phyloP scores from a whole-genome alignment of 192 early-diverging fungal species.

The Radiomyces spectabilis region DNA sequence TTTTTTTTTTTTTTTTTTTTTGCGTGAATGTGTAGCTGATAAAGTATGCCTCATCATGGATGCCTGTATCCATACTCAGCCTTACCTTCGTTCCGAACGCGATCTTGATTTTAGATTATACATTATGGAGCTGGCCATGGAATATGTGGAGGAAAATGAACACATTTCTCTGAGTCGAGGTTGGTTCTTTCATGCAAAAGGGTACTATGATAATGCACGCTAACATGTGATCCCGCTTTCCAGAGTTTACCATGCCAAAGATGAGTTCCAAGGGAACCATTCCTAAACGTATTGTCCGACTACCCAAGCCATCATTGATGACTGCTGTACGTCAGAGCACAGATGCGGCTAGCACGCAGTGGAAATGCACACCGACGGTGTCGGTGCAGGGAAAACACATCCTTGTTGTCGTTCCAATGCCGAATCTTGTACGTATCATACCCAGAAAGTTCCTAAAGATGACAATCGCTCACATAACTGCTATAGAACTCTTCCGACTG shows the following conservation, averaged over 20 bases:
- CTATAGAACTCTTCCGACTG: too few species aligned
- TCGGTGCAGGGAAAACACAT: neutral
- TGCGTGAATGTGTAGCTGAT: conserved; percentile 11
- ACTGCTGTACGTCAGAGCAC: conserved; percentile 5
- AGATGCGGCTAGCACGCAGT: neutral
- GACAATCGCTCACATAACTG: too few species aligned
- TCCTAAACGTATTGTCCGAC: conserved; percentile 41
- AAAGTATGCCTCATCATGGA: conserved; percentile 54
- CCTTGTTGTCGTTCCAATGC: neutral
- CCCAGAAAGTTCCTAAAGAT: too few species aligned
- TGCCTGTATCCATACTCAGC: conserved; percentile 55
- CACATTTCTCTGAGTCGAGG: conserved; percentile 48
- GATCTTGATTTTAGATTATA: conserved; percentile 63
- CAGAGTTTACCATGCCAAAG: conserved; percentile 54
- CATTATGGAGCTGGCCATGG: conserved; percentile 57
- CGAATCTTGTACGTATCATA: too few species aligned
- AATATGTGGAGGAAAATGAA: conserved; percentile 60
- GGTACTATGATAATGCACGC: neutral
- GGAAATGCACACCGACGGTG: neutral
- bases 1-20: too few species aligned
- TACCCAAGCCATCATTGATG: conserved; percentile 44
- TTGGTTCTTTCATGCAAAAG: conserved; percentile 22
- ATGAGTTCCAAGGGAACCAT: conserved; percentile 51
- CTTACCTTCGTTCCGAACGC: conserved; percentile 39
- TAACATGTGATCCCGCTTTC: neutral